A percentile compares a stretch with the other conserved stretches of the same genome.
These are phyloP conservation scores for Colletotrichum endophyticum DNA, from an alignment of 2,329 filamentous ascomycete genomes.

Conservation along the genomic window DNA sequence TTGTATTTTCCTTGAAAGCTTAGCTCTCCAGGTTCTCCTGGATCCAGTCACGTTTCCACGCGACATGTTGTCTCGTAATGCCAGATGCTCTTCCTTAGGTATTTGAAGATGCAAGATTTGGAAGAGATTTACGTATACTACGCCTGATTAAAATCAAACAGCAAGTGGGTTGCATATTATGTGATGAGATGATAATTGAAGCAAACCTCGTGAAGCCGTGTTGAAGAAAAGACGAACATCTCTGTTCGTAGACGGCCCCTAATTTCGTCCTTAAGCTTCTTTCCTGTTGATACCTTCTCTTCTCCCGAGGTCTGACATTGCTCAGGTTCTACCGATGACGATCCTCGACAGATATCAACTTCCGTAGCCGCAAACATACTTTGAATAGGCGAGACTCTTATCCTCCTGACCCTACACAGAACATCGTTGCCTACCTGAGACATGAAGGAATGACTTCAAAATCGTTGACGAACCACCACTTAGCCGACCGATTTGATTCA, in stretches of 20 bases:
- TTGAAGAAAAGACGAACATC: neutral
- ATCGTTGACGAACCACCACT: neutral
- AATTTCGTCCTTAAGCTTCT: neutral
- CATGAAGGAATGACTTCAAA: neutral
- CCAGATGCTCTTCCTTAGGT: too few species aligned
- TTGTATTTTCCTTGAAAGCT: neutral
- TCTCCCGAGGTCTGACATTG: neutral
- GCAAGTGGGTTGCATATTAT: neutral
- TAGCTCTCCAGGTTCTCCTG: neutral
- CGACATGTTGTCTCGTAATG: neutral
- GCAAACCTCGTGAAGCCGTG: neutral
- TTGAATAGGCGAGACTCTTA: neutral
- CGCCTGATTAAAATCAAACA: neutral
- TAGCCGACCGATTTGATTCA: neutral
- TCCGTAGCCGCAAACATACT: neutral
- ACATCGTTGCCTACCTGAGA: neutral
- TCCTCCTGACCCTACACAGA: neutral
- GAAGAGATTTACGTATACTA: neutral
- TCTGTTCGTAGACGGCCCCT: neutral
- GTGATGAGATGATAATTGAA: neutral
- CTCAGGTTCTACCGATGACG: neutral
- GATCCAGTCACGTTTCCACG: neutral
- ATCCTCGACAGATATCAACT: neutral
- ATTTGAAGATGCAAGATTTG: neutral
- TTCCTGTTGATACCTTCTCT: neutral